phyloP scores from a whole-genome alignment of 208 protist species.

The Ichthyophonus hoferi region DNA sequence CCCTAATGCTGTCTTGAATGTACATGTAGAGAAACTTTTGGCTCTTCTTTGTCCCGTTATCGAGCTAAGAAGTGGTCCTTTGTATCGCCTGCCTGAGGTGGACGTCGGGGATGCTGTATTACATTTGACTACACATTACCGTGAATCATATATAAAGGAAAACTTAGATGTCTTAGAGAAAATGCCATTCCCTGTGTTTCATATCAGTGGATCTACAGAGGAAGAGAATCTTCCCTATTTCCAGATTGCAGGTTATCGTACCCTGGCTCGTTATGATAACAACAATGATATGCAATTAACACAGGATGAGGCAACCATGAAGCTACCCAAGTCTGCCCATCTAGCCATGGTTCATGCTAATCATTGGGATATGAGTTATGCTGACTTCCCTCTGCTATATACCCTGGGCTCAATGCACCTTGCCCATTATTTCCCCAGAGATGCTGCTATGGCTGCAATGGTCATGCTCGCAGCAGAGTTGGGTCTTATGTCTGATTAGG shows the following conservation, averaged over 20 bases:
- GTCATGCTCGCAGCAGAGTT: not conserved
- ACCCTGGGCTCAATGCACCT: not conserved
- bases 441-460: not conserved
- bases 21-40: not conserved
- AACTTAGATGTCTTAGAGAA: not conserved
- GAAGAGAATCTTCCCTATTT: constrained; percentile 3
- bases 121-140: not conserved
- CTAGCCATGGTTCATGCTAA: constrained; percentile 21
- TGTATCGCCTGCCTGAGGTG: not conserved
- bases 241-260: not conserved
- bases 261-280: not conserved
- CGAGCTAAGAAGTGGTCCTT: not conserved
- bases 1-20: not conserved
- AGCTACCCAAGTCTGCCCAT: not conserved
- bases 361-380: constrained; percentile 8
- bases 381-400: not conserved
- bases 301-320: not conserved
- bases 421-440: not conserved
- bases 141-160: not conserved
- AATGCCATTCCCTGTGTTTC: not conserved
- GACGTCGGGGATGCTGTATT: not conserved
- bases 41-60: not conserved
- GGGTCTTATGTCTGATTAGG: not conserved
- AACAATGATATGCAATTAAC: constrained; percentile 28
- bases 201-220: not conserved